Percentiles rank a stretch among this genome's conserved stretches.
phyloP scores from a whole-genome alignment of 2,329 filamentous ascomycete species.

The Helotiales sp. region DNA sequence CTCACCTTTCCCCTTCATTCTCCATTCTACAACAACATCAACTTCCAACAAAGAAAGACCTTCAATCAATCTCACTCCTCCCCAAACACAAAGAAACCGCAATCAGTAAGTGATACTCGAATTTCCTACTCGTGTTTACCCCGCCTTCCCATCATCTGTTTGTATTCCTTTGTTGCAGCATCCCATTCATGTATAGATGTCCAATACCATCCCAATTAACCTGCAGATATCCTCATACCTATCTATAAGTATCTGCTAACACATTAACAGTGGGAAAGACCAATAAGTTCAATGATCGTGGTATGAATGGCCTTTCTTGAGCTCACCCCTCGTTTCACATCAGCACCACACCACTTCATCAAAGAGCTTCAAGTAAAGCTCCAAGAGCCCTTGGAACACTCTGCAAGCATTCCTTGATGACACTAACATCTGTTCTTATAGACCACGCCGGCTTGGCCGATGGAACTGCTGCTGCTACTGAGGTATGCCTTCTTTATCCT shows the following conservation, averaged over 20 bases:
- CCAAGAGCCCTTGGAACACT: neutral
- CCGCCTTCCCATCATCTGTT: slow-evolving; percentile 22
- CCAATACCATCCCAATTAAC: slow-evolving; percentile 22
- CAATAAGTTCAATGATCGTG: slow-evolving; percentile 91
- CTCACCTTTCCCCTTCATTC: neutral
- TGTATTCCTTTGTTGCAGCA: slow-evolving; percentile 19
- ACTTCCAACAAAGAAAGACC: slow-evolving; percentile 12
- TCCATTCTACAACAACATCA: slow-evolving; percentile 19
- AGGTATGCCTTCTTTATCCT: slow-evolving; percentile 20
- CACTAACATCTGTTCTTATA: slow-evolving; percentile 1
- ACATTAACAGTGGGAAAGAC: slow-evolving; percentile 84
- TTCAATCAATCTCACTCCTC: slow-evolving; percentile 16
- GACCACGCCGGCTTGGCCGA: slow-evolving; percentile 82
- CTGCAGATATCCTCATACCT: neutral
- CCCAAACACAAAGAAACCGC: slow-evolving; percentile 23
- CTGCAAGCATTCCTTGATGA: neutral
- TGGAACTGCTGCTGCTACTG: slow-evolving; percentile 57
- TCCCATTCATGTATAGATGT: slow-evolving; percentile 12
- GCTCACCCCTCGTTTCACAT: neutral
- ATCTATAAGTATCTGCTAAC: slow-evolving; percentile 28
- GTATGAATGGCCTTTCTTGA: slow-evolving; percentile 19
- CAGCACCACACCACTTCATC: neutral
- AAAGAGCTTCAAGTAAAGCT: neutral
- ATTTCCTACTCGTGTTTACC: slow-evolving; percentile 25
- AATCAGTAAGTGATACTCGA: slow-evolving; percentile 37